Evolutionary conservation across 345 rosid genomes (phyloP), one percentile per base, ranked within the genome.

Genomic region (Citrus mangshanensis): DNA sequence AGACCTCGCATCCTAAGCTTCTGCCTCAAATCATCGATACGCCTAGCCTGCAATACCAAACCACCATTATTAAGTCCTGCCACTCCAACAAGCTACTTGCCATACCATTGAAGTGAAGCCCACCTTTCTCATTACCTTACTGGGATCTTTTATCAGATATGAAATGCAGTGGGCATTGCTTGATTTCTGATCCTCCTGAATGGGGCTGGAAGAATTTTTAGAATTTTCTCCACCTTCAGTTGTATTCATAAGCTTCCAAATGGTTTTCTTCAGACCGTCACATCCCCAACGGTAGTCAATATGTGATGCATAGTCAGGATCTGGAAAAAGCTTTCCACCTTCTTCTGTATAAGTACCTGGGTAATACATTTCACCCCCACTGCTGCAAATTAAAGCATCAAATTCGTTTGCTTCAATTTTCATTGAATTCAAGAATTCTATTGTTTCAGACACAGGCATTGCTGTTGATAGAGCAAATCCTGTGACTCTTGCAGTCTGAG

Each of bases 1-100:
- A 95, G 97, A 30, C 99, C 99, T 49, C 99, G 82, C 89, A 95
- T 86, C 80, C 99, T 86, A 68, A 95, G 93, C 85, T 90, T 95
- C 88, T 92, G 98, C 78, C 97, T 89, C 91, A 95, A 88, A 78
- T 95, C 97, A 80, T 95, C 95, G 35, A 95, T 85, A 77, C 63
- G 92, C 85, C 81, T 88, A 7, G 86, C 91, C 99, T 95, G 89
- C 65, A 84, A 64, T 81, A 70, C 78, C 79, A 85, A 73, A 49
- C 34, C 35, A 64, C 66, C n/a, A 25, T 81, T 35, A 78, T 82
- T 35, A 78, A 69, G 69, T 35, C 73, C 59, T 68, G 46, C 71
- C 42, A 68, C 18, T 46, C 54, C 49, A 70, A 40, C 46, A 35
- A 38, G 42, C 21, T 13, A 19, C 22, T 61, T 24, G 4, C 19